Percentiles rank a stretch among this genome's conserved stretches.
Evolutionary conservation across 768 basidiomycete species (phyloP).

Genomic region (Rubroboletus pulcherrimus): DNA sequence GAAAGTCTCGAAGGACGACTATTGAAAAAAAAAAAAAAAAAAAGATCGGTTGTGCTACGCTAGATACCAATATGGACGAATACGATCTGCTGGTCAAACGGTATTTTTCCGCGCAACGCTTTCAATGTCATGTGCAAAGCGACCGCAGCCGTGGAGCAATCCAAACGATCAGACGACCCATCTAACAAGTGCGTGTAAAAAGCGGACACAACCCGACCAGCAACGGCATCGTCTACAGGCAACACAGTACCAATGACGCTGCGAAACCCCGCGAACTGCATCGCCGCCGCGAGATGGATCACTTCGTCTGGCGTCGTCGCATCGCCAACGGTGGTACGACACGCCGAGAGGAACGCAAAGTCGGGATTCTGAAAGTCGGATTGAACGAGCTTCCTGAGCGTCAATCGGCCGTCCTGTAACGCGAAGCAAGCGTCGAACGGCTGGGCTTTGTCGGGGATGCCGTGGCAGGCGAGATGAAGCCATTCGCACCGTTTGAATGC

Average conservation of each 20-base stretch:
- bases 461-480: constrained; percentile 29
- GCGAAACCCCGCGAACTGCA: constrained; percentile 21
- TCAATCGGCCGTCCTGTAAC: constrained; percentile 3
- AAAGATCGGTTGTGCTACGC: neutral
- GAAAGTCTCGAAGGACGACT: neutral
- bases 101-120: constrained; percentile 1
- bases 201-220: neutral
- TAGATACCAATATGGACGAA: constrained; percentile 2
- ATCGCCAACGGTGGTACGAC: constrained; percentile 23
- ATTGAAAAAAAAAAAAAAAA: neutral
- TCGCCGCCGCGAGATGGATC: constrained; percentile 4
- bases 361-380: neutral
- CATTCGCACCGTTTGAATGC: constrained; percentile 8
- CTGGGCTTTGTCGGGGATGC: neutral
- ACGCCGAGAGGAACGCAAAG: constrained; percentile 23
- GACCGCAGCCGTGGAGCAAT: neutral
- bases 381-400: constrained; percentile 1
- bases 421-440: constrained; percentile 18
- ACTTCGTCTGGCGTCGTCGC: constrained; percentile 18
- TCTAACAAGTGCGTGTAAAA: constrained; percentile 11
- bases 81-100: constrained; percentile 5
- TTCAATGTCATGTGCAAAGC: constrained; percentile 1
- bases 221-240: constrained; percentile 15
- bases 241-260: constrained; percentile 28
- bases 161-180: neutral